phyloP scores from a whole-genome alignment of 306 rosid species.

The Senna siamea region DNA sequence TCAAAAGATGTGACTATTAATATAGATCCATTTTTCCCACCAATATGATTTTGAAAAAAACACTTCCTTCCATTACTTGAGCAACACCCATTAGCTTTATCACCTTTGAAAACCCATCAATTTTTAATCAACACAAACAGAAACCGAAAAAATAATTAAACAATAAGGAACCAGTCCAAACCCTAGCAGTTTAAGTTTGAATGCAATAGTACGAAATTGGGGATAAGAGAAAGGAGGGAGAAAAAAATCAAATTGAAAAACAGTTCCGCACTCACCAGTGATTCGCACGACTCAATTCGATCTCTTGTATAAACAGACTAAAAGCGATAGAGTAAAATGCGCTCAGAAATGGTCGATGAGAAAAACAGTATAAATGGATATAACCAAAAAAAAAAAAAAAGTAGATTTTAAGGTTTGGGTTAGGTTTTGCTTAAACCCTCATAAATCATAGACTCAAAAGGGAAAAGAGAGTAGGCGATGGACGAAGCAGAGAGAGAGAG shows the following conservation, averaged over 20 bases:
- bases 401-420: slow-evolving; percentile 36
- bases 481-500: background rate
- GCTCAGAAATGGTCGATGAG: background rate
- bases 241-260: slow-evolving; percentile 20
- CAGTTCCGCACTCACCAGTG: slow-evolving; percentile 35
- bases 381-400: slow-evolving; percentile 10
- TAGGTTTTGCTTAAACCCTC: slow-evolving; percentile 43
- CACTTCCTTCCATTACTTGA: background rate
- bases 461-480: background rate
- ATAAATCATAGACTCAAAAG: slow-evolving; percentile 35
- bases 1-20: slow-evolving; percentile 21
- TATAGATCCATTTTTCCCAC: background rate
- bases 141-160: background rate
- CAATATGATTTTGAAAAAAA: background rate
- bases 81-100: background rate
- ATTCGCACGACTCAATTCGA: slow-evolving; percentile 33
- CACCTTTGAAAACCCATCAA: background rate
- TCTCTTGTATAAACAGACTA: slow-evolving; percentile 25
- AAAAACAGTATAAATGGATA: background rate
- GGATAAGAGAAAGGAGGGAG: background rate
- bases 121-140: background rate
- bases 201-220: background rate
- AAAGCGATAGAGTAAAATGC: background rate
- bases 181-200: slow-evolving; percentile 32
- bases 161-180: slow-evolving; percentile 19